These are phyloP conservation scores for Dittrichia graveolens DNA, from an alignment of 129 eudicot species.

Conservation along the genomic window DNA sequence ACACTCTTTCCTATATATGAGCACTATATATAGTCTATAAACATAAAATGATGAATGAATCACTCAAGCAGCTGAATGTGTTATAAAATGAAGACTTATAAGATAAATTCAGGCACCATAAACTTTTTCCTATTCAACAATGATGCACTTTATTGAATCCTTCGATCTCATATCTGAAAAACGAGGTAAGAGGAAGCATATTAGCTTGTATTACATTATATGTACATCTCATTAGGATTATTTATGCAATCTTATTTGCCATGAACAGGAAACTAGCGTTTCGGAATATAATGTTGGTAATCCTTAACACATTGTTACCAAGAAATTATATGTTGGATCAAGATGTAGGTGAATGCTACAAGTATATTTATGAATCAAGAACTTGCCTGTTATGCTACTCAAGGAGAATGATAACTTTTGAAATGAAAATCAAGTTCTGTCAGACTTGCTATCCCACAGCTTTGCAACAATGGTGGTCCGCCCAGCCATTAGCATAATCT, in stretches of 20 bases:
- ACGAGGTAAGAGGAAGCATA: neutral
- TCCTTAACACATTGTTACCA: neutral
- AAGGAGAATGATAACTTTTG: neutral
- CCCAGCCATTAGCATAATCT: neutral
- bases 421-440: neutral
- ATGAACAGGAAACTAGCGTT: constrained; percentile 19
- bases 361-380: neutral
- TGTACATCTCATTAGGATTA: neutral
- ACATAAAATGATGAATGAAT: neutral
- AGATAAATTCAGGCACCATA: constrained; percentile 57
- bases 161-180: constrained; percentile 83
- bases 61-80: neutral
- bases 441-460: neutral
- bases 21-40: neutral
- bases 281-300: constrained; percentile 9
- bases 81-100: neutral
- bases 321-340: neutral
- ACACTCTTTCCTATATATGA: neutral
- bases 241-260: constrained; percentile 20
- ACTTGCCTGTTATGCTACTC: constrained; percentile 9
- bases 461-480: neutral
- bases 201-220: neutral
- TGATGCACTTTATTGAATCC: constrained; percentile 58
- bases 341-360: constrained; percentile 16
- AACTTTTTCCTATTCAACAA: constrained; percentile 84